Evolutionary conservation across 2,329 filamentous ascomycete genomes (phyloP).

Genomic region (Fusarium piperis): DNA sequence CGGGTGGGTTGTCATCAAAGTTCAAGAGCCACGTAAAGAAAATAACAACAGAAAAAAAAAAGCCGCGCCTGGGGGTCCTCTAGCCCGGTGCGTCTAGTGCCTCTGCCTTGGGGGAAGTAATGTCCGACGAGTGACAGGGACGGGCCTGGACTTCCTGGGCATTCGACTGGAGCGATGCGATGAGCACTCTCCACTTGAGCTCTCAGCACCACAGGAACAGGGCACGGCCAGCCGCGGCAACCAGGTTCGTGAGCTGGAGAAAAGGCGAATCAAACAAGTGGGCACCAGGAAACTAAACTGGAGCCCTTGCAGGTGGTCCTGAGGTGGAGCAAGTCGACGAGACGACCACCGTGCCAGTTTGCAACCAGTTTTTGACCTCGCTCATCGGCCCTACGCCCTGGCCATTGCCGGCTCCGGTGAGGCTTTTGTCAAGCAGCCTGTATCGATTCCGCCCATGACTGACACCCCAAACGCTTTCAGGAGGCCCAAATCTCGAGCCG

Average conservation of each 20-base stretch:
- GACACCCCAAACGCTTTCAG: neutral
- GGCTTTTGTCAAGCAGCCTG: conserved; percentile 21
- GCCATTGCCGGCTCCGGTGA: conserved; percentile 29
- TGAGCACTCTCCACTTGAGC: neutral
- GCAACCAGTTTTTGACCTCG: conserved; percentile 24
- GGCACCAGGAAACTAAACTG: conserved; percentile 24
- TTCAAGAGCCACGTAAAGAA: conserved; percentile 40
- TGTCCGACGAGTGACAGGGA: conserved; percentile 40
- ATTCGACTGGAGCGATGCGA: conserved; percentile 25
- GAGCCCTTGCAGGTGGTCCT: conserved; percentile 18
- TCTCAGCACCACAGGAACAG: conserved; percentile 18
- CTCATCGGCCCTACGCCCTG: conserved; percentile 34
- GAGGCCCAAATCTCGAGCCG: neutral
- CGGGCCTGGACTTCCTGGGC: conserved; percentile 26
- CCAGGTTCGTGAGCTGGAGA: conserved; percentile 28
- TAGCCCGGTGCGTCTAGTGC: conserved; percentile 26
- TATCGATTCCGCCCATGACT: neutral
- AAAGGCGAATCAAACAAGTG: conserved; percentile 31
- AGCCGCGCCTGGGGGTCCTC: conserved; percentile 30
- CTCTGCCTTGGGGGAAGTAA: conserved; percentile 32
- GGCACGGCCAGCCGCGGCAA: conserved; percentile 40
- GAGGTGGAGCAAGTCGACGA: conserved; percentile 19
- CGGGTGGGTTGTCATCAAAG: conserved; percentile 38
- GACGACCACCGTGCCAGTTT: conserved; percentile 22
- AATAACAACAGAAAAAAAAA: conserved; percentile 25